These are phyloP conservation scores for Ustilago bromivora DNA, from an alignment of 1,284 basidiomycete genomes.

Conservation along the genomic window DNA sequence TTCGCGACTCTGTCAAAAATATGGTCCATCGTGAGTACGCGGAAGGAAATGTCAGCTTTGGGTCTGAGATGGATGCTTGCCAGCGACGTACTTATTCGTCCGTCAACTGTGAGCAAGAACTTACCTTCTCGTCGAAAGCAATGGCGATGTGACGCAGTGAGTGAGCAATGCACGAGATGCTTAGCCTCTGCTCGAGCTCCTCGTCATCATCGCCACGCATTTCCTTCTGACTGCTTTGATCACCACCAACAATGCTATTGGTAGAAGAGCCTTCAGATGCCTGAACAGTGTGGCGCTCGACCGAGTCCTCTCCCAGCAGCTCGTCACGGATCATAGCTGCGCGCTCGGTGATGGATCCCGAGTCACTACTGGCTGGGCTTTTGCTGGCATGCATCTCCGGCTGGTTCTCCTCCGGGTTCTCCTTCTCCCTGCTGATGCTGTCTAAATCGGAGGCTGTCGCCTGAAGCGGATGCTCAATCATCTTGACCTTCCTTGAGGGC, in stretches of 20 bases:
- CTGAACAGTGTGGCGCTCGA: constrained; percentile 12
- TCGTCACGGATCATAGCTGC: constrained; percentile 39
- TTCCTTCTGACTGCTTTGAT: background rate
- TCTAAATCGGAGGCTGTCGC: background rate
- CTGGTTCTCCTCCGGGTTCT: background rate
- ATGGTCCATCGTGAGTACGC: background rate
- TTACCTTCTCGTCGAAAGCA: constrained; percentile 46
- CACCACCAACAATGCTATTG: background rate
- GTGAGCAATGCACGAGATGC: constrained; percentile 24
- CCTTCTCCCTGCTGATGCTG: background rate
- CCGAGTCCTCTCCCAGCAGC: constrained; percentile 24
- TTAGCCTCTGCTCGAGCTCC: constrained; percentile 21
- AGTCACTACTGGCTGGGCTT: constrained; percentile 12
- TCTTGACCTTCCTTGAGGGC: background rate
- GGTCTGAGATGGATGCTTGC: background rate
- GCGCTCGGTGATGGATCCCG: constrained; percentile 27
- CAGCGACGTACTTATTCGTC: background rate
- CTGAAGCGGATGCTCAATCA: background rate
- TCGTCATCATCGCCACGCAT: background rate
- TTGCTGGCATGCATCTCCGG: background rate
- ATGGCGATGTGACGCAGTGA: constrained; percentile 40
- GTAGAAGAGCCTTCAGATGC: constrained; percentile 12
- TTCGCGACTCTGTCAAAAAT: constrained; percentile 26
- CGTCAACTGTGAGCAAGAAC: background rate
- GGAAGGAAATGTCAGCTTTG: background rate